A percentile compares a stretch with the other conserved stretches of the same genome.
Conservation (phyloP, 306 rosid genomes). For the Rubus parviflorus region DNA sequence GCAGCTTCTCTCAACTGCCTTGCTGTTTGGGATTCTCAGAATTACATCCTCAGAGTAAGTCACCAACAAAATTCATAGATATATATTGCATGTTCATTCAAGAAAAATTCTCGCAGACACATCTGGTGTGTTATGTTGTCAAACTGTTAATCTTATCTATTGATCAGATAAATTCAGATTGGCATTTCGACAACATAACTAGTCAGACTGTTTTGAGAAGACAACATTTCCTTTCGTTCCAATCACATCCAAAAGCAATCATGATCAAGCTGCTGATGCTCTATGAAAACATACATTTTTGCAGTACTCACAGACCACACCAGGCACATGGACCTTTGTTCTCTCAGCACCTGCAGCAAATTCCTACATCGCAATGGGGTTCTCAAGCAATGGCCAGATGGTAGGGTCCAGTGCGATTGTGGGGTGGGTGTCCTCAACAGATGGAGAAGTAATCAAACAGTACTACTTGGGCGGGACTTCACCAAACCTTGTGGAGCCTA, state of each 20-base stretch:
- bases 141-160: not conserved
- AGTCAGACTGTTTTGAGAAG: not conserved
- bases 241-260: not conserved
- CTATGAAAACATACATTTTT: not conserved
- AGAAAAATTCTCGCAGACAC: not conserved
- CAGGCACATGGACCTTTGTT: constrained; percentile 66
- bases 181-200: not conserved
- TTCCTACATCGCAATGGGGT: constrained; percentile 66
- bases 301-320: constrained; percentile 54
- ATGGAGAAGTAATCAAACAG: constrained; percentile 42
- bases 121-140: not conserved
- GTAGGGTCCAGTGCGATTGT: constrained; percentile 78
- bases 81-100: not conserved
- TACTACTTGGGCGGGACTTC: constrained; percentile 56
- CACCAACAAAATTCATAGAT: not conserved
- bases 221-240: not conserved
- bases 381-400: constrained; percentile 67
- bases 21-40: constrained; percentile 61
- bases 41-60: constrained; percentile 71
- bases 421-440: constrained; percentile 58
- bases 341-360: constrained; percentile 54
- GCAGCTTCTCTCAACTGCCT: constrained; percentile 56
- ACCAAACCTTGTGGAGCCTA: constrained; percentile 44
- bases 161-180: not conserved
- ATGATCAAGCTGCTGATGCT: not conserved